Percentiles rank a stretch among this genome's conserved stretches.
Evolutionary conservation across 176 grass and related monocot genomes (phyloP).

Genomic region (Rhynchospora breviuscula): DNA sequence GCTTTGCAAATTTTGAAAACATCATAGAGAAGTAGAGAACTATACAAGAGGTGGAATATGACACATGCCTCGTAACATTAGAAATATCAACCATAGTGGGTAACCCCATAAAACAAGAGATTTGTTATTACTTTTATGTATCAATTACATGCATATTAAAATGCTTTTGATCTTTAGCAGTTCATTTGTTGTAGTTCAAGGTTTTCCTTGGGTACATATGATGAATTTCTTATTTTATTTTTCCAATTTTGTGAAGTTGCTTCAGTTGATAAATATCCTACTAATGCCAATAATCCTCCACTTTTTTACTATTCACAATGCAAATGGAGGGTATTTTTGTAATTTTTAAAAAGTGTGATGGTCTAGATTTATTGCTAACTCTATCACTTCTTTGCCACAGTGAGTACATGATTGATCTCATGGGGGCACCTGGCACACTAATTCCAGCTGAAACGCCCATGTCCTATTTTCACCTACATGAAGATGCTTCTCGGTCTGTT

Average conservation of each 20-base stretch:
- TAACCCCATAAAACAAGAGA: not conserved
- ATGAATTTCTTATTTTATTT: not conserved
- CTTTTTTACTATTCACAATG: not conserved
- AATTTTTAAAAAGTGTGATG: not conserved
- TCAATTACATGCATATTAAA: not conserved
- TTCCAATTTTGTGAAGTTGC: not conserved
- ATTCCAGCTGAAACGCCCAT: conserved; percentile 85
- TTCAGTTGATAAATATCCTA: not conserved
- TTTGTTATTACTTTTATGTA: not conserved
- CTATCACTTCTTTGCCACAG: conserved; percentile 32
- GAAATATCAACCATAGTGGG: not conserved
- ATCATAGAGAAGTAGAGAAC: not conserved
- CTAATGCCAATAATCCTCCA: conserved; percentile 8
- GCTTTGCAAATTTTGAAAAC: conserved; percentile 2
- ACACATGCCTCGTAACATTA: not conserved
- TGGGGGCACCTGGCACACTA: conserved; percentile 94
- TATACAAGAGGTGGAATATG: not conserved
- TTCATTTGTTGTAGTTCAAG: not conserved
- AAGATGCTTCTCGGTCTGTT: conserved; percentile 26
- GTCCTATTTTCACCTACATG: conserved; percentile 64
- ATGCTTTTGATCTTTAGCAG: not conserved
- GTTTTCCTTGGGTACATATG: not conserved
- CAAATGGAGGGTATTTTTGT: not conserved
- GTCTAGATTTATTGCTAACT: not conserved
- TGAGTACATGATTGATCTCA: conserved; percentile 95